Evolutionary conservation across 805 yeast genomes (phyloP).

Genomic region (Teunomyces funiuensis): DNA sequence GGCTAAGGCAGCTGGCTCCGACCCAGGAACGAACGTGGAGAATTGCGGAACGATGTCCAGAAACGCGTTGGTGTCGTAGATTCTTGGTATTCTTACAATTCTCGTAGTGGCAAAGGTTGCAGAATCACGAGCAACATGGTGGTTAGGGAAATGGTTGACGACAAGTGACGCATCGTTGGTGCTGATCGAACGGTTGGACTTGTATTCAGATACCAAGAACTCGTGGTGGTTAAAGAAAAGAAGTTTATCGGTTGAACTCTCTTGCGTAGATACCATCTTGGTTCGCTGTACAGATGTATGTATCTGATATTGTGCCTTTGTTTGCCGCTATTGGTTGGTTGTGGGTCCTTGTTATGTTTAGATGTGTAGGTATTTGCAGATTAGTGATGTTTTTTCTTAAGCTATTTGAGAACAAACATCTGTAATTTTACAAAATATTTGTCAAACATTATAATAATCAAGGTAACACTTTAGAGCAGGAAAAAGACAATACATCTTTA

Average conservation of each 20-base stretch:
- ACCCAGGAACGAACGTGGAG: conserved; percentile 55
- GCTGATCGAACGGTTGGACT: conserved; percentile 11
- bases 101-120: conserved; percentile 40
- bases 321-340: background rate
- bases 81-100: conserved; percentile 65
- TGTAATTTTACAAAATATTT: background rate
- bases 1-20: conserved; percentile 58
- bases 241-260: conserved; percentile 13
- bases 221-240: conserved; percentile 71
- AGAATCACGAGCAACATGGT: conserved; percentile 38
- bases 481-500: too few species aligned
- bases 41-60: conserved; percentile 54
- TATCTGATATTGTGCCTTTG: too few species aligned
- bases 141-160: conserved; percentile 68
- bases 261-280: background rate
- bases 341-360: background rate
- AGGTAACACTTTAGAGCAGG: too few species aligned
- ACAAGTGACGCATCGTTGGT: conserved; percentile 37
- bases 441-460: background rate
- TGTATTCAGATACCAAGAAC: conserved; percentile 40
- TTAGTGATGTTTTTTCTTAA: background rate
- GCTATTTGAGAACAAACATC: background rate
- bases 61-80: conserved; percentile 29
- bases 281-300: too few species aligned
- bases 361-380: too few species aligned